These are phyloP conservation scores for Sugiyamaella qingdaonensis DNA, from an alignment of 805 yeast species.

Conservation along the genomic window DNA sequence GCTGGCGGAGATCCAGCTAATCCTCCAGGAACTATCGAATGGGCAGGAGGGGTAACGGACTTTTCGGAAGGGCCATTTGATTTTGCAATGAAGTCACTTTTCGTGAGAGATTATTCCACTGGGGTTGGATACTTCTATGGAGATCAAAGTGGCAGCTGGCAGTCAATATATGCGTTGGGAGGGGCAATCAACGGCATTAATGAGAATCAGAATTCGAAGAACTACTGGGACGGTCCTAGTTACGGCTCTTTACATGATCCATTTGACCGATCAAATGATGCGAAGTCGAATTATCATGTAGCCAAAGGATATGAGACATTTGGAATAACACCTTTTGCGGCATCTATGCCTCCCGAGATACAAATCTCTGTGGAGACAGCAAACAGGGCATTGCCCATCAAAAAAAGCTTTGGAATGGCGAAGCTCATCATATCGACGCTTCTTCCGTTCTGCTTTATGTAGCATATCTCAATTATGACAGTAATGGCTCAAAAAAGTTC, in stretches of 20 bases:
- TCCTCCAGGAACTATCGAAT: slow-evolving; percentile 57
- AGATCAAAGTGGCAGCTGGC: slow-evolving; percentile 39
- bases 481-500: too few species aligned
- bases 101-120: slow-evolving; percentile 52
- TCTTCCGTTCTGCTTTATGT: too few species aligned
- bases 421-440: too few species aligned
- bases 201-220: background rate
- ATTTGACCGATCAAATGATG: background rate
- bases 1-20: slow-evolving; percentile 49
- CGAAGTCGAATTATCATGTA: background rate
- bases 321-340: background rate
- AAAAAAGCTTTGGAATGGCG: too few species aligned
- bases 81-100: slow-evolving; percentile 56
- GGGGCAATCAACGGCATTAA: slow-evolving; percentile 51
- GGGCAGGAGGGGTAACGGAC: slow-evolving; percentile 69
- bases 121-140: slow-evolving; percentile 42
- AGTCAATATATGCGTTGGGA: slow-evolving; percentile 37
- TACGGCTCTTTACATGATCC: background rate
- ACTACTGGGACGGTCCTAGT: background rate
- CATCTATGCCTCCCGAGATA: background rate
- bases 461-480: too few species aligned
- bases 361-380: background rate
- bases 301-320: background rate
- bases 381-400: background rate
- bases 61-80: slow-evolving; percentile 43